Evolutionary conservation across 192 early-diverging fungal genomes (phyloP).

Genomic region (Obelidium mucronatum): DNA sequence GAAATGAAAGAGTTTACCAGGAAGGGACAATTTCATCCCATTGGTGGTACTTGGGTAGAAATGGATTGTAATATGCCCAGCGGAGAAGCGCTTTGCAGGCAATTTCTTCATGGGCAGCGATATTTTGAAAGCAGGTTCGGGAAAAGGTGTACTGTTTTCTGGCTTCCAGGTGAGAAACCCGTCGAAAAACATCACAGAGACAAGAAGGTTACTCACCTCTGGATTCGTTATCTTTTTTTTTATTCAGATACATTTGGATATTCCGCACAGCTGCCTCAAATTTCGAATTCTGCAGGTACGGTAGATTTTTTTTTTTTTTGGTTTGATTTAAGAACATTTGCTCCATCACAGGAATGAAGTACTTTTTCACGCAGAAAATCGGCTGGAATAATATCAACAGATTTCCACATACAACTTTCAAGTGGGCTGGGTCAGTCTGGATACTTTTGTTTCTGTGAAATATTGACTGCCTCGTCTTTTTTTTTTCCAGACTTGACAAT

Average conservation of each 20-base stretch:
- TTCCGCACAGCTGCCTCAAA: constrained; percentile 82
- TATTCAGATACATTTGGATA: constrained; percentile 40
- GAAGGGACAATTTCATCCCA: constrained; percentile 85
- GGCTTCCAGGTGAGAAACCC: constrained; percentile 78
- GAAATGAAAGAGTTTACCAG: constrained; percentile 75
- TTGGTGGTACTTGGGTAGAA: constrained; percentile 97
- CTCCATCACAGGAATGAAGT: constrained; percentile 63
- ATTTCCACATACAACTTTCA: constrained; percentile 97
- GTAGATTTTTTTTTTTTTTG: not conserved
- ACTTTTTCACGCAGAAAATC: constrained; percentile 99
- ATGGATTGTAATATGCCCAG: constrained; percentile 98
- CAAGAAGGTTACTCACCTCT: too few species aligned
- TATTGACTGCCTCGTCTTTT: not conserved
- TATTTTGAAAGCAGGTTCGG: constrained; percentile 78
- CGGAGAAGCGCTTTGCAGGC: constrained; percentile 90
- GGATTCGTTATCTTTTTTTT: constrained; percentile 29
- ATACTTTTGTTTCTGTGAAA: constrained; percentile 19
- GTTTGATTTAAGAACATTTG: too few species aligned
- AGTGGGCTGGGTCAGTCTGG: constrained; percentile 79
- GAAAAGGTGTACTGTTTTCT: constrained; percentile 70
- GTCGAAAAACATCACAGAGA: not conserved
- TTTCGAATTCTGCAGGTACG: constrained; percentile 72
- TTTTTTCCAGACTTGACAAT: constrained; percentile 67
- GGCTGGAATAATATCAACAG: constrained; percentile 99
- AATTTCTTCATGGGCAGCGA: constrained; percentile 92